phyloP scores from a whole-genome alignment of 345 rosid species.

The Firmiana major region DNA sequence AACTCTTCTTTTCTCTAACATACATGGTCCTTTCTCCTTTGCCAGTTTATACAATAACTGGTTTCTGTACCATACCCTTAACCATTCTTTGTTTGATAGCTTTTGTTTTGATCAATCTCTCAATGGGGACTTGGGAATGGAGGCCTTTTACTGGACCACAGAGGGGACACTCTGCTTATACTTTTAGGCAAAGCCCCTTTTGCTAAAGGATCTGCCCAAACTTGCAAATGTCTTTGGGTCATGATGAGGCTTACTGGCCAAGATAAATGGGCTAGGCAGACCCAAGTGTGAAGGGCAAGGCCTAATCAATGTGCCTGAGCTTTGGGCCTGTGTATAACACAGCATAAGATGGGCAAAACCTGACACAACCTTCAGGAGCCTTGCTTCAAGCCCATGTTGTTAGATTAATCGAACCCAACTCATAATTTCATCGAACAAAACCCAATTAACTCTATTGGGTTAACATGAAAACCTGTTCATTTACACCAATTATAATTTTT shows the following conservation, averaged over 20 bases:
- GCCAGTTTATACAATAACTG: background rate
- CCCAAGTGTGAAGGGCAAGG: background rate
- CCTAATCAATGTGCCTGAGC: background rate
- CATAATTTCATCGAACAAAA: too few relatives aligned
- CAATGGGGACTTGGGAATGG: background rate
- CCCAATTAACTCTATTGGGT: too few relatives aligned
- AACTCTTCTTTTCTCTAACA: background rate
- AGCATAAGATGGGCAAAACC: background rate
- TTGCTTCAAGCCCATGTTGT: background rate
- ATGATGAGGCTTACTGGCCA: background rate
- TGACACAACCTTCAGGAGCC: background rate
- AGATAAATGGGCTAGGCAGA: background rate
- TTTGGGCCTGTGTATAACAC: too few relatives aligned
- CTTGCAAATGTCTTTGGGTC: background rate
- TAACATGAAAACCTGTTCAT: background rate
- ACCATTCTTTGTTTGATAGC: background rate
- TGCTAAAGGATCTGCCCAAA: background rate
- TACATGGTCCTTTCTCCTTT: background rate
- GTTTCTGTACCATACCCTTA: background rate
- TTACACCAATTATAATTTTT: background rate
- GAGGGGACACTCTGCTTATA: background rate
- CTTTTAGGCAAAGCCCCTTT: background rate
- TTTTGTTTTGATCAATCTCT: background rate
- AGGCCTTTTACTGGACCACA: slow-evolving; percentile 16
- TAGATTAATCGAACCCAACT: too few relatives aligned